A percentile compares a stretch with the other conserved stretches of the same genome.
Conservation (phyloP, 164 flowering plant genomes). For the Amborella trichopoda region DNA sequence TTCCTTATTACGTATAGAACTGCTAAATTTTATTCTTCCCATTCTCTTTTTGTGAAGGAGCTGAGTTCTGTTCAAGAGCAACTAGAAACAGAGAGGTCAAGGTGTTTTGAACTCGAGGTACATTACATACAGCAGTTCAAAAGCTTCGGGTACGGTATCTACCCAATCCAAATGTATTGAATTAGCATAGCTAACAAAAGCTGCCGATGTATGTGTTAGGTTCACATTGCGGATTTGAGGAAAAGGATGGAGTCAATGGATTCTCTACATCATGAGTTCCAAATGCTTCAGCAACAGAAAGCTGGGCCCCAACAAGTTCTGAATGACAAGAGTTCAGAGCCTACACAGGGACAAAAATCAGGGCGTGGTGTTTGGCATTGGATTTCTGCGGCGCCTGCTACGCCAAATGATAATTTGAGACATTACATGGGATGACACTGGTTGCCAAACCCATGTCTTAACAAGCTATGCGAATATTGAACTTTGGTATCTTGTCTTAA, state of each 20-base stretch:
- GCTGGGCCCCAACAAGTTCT: no score
- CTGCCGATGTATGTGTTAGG: conserved; percentile 24
- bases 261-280: conserved; percentile 62
- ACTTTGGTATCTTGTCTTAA: no score
- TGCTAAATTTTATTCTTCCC: neutral
- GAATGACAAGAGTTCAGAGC: no score
- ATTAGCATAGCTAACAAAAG: neutral
- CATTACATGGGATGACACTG: no score
- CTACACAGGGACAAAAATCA: no score
- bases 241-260: conserved; percentile 49
- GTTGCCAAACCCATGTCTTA: no score
- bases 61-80: conserved; percentile 83
- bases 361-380: no score
- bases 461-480: no score
- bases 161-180: neutral
- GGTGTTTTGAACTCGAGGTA: conserved; percentile 94
- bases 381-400: no score
- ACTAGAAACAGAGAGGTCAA: conserved; percentile 65
- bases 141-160: neutral
- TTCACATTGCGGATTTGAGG: conserved; percentile 65
- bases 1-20: neutral
- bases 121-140: no score
- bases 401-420: no score
- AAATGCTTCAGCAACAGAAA: conserved; percentile 44
- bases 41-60: conserved; percentile 38